Conservation (phyloP, 345 rosid genomes). For the Pugionium cornutum region DNA sequence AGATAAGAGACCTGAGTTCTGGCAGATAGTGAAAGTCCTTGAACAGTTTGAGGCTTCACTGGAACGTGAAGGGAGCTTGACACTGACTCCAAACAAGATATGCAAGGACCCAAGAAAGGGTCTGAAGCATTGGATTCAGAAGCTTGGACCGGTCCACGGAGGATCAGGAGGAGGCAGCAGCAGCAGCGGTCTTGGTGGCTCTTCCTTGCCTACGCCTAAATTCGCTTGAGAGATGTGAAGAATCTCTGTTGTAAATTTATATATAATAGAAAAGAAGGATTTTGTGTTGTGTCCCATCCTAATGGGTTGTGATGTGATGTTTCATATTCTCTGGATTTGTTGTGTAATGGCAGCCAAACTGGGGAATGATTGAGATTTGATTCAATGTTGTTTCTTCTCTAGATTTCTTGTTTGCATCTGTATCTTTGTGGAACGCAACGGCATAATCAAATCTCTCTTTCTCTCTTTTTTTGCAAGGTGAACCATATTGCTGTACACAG, state of each 20-base stretch:
- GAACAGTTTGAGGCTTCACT: constrained; percentile 73
- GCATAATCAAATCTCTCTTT: too few species aligned
- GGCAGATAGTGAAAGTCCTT: constrained; percentile 88
- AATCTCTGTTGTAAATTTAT: constrained; percentile 41
- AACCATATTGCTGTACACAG: too few species aligned
- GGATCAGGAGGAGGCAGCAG: constrained; percentile 26
- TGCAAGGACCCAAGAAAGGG: constrained; percentile 83
- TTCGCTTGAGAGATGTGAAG: constrained; percentile 42
- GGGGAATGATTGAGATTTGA: constrained; percentile 33
- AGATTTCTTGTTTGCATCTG: background rate
- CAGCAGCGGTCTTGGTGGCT: constrained; percentile 72
- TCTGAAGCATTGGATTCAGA: constrained; percentile 79
- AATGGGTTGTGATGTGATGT: constrained; percentile 35
- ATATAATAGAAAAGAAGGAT: constrained; percentile 30
- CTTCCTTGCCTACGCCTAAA: constrained; percentile 43
- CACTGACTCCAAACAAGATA: constrained; percentile 45
- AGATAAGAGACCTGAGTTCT: constrained; percentile 91
- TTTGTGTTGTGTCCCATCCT: constrained; percentile 35
- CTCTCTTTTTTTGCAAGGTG: too few species aligned
- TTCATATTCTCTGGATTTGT: constrained; percentile 38
- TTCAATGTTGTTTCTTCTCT: constrained; percentile 19
- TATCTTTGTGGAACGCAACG: background rate
- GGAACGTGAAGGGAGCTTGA: constrained; percentile 68
- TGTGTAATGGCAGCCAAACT: constrained; percentile 38
- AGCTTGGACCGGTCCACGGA: constrained; percentile 60